phyloP scores from a whole-genome alignment of 73 alveolate genomes.

The Diophrys sp. region DNA sequence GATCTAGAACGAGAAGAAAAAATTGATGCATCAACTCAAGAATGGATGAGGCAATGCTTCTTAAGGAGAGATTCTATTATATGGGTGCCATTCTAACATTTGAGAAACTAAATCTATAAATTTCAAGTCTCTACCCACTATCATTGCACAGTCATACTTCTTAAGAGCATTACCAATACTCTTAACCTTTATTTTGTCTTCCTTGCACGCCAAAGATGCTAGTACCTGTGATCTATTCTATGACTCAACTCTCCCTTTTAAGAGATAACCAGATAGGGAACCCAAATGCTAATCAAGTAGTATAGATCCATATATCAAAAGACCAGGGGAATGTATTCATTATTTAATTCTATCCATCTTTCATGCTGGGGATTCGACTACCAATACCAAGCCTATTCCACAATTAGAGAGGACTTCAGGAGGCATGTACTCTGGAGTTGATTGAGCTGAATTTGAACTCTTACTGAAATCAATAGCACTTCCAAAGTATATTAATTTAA shows the following conservation, averaged over 20 bases:
- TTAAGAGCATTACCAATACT: background rate
- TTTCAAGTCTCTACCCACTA: constrained; percentile 29
- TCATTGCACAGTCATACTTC: constrained; percentile 1
- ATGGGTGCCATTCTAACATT: constrained; percentile 61
- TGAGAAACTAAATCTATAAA: constrained; percentile 44
- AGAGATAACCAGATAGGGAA: constrained; percentile 74
- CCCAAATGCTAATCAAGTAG: constrained; percentile 58
- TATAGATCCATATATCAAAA: constrained; percentile 68
- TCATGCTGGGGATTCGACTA: background rate
- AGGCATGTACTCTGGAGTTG: constrained; percentile 92
- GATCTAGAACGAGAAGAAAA: constrained; percentile 82
- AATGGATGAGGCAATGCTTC: too few species aligned
- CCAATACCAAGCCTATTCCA: constrained; percentile 22
- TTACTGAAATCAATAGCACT: constrained; percentile 28
- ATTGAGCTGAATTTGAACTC: background rate
- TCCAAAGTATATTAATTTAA: constrained; percentile 62
- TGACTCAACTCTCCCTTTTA: constrained; percentile 45
- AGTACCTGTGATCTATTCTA: constrained; percentile 28
- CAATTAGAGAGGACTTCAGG: constrained; percentile 82
- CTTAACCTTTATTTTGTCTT: constrained; percentile 22
- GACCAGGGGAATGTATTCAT: constrained; percentile 22
- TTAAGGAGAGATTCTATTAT: constrained; percentile 57
- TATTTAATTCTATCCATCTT: background rate
- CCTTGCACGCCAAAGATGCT: constrained; percentile 66
- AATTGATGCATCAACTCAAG: too few species aligned